Conservation (phyloP, 2,329 filamentous ascomycete species). For the Canariomyces notabilis region DNA sequence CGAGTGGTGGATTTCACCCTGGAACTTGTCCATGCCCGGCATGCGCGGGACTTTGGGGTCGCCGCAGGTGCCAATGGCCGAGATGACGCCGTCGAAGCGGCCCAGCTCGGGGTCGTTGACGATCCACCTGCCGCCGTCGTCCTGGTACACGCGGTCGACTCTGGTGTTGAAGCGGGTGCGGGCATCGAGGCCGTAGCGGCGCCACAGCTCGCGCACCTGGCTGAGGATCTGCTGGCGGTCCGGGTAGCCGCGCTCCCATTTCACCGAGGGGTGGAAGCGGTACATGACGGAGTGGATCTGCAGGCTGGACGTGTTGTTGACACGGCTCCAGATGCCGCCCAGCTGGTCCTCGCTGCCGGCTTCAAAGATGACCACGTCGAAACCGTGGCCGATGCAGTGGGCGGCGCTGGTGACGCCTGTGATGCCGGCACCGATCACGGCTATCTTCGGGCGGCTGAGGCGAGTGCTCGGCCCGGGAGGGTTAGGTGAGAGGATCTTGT, state of each 20-base stretch:
- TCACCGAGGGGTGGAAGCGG: constrained; percentile 75
- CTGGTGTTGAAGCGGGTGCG: constrained; percentile 67
- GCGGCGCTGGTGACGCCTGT: constrained; percentile 73
- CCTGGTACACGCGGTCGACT: constrained; percentile 65
- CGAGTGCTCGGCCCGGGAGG: constrained; percentile 56
- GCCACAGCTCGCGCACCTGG: constrained; percentile 68
- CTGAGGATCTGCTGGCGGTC: constrained; percentile 68
- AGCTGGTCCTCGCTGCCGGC: constrained; percentile 59
- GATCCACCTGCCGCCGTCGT: constrained; percentile 66
- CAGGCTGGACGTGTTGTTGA: constrained; percentile 76
- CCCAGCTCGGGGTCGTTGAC: constrained; percentile 68
- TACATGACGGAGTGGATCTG: constrained; percentile 88
- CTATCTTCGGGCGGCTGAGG: constrained; percentile 60
- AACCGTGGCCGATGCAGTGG: constrained; percentile 80
- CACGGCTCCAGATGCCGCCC: constrained; percentile 77
- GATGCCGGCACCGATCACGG: constrained; percentile 66
- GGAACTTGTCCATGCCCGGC: constrained; percentile 65
- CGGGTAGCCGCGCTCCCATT: constrained; percentile 73
- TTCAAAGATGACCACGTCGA: constrained; percentile 77
- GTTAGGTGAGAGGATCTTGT: constrained; percentile 61
- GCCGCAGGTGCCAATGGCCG: constrained; percentile 75
- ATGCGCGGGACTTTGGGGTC: constrained; percentile 67
- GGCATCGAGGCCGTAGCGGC: constrained; percentile 64
- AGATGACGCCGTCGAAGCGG: constrained; percentile 72
- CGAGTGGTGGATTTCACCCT: constrained; percentile 69